Evolutionary conservation across 352 stramenopile species (phyloP).

Genomic region (Globisporangium barbulae): DNA sequence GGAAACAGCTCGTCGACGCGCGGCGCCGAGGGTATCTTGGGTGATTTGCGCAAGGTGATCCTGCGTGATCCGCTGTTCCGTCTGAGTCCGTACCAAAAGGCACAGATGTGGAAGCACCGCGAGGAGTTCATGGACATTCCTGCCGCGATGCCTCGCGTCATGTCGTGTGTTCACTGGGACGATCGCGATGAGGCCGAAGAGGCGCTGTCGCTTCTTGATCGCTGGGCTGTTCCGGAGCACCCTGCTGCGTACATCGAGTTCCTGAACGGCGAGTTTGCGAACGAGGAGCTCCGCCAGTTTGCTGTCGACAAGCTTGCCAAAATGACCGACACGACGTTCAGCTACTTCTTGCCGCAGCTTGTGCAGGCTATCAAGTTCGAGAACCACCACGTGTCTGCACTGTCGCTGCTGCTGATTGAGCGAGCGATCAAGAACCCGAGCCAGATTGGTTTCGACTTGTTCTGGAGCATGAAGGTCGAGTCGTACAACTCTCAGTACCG

Average conservation of each 20-base stretch:
- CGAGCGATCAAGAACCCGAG: slow-evolving; percentile 88
- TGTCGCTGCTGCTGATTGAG: slow-evolving; percentile 80
- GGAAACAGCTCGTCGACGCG: slow-evolving; percentile 46
- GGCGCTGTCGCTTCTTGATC: slow-evolving; percentile 57
- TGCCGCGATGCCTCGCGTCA: slow-evolving; percentile 65
- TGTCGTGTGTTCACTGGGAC: slow-evolving; percentile 82
- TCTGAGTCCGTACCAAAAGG: slow-evolving; percentile 79
- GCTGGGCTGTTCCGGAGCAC: slow-evolving; percentile 71
- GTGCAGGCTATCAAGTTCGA: slow-evolving; percentile 90
- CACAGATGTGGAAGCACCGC: slow-evolving; percentile 77
- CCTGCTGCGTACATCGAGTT: slow-evolving; percentile 82
- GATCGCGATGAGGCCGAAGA: slow-evolving; percentile 69
- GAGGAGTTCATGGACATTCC: slow-evolving; percentile 79
- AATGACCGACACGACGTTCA: slow-evolving; percentile 87
- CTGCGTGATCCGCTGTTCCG: slow-evolving; percentile 78
- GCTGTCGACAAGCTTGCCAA: slow-evolving; percentile 71
- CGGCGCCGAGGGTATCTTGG: slow-evolving; percentile 39
- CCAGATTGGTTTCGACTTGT: slow-evolving; percentile 87
- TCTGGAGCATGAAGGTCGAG: slow-evolving; percentile 90
- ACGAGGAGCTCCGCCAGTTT: slow-evolving; percentile 72
- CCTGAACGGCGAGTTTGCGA: slow-evolving; percentile 74
- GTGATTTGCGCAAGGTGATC: slow-evolving; percentile 77
- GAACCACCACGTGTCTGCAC: slow-evolving; percentile 74
- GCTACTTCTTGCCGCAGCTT: slow-evolving; percentile 86
- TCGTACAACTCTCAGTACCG: slow-evolving; percentile 78